These are phyloP conservation scores for Sporisorium exsertum DNA, from an alignment of 1,284 basidiomycete species.

Conservation along the genomic window DNA sequence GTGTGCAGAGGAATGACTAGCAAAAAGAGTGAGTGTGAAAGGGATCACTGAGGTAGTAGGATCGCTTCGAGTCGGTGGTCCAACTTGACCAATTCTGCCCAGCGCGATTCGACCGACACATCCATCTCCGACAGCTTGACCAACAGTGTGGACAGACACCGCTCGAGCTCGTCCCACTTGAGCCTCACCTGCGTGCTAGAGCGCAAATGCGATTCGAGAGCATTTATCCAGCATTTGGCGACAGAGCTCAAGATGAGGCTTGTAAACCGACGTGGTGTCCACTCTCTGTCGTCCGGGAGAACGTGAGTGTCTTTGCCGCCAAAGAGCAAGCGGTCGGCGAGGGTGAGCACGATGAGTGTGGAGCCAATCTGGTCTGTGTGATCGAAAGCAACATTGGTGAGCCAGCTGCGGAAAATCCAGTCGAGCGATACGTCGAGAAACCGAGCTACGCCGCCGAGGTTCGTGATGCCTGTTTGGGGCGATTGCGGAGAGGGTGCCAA, in stretches of 20 bases:
- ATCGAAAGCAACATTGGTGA: slow-evolving; percentile 14
- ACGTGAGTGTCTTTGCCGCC: neutral
- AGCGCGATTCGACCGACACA: slow-evolving; percentile 8
- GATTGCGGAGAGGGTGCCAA: neutral
- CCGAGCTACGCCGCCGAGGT: slow-evolving; percentile 9
- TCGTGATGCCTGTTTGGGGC: neutral
- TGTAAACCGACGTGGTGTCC: neutral
- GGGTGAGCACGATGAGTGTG: neutral
- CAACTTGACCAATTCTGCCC: slow-evolving; percentile 17
- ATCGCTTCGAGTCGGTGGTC: slow-evolving; percentile 18
- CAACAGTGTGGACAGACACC: slow-evolving; percentile 7
- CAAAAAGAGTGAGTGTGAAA: no score
- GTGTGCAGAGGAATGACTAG: neutral
- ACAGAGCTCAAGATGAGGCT: slow-evolving; percentile 4
- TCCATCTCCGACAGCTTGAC: neutral
- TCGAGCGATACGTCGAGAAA: slow-evolving; percentile 33
- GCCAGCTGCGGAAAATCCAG: slow-evolving; percentile 31
- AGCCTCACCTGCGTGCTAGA: neutral
- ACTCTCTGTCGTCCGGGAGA: neutral
- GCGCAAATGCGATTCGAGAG: slow-evolving; percentile 15
- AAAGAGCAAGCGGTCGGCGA: slow-evolving; percentile 16
- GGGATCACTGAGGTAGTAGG: neutral
- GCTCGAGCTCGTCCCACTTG: slow-evolving; percentile 11
- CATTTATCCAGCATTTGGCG: slow-evolving; percentile 28
- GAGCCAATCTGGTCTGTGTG: slow-evolving; percentile 12